phyloP scores from a whole-genome alignment of 192 early-diverging fungal genomes.

The Coemansia sp. region DNA sequence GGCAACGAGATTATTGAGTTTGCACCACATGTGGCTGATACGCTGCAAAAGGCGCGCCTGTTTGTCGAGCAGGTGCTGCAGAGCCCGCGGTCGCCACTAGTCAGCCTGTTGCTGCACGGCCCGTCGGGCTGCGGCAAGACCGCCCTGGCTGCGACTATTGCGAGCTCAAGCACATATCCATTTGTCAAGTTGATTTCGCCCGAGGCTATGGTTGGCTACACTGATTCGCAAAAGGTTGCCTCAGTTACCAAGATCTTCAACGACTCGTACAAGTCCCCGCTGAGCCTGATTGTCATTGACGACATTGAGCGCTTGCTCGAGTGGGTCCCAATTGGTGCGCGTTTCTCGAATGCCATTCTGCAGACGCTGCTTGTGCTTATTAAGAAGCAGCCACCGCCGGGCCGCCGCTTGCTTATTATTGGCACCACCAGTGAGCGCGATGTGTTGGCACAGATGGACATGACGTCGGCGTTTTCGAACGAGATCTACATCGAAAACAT shows the following conservation, averaged over 20 bases:
- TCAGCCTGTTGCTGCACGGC: slow-evolving; percentile 87
- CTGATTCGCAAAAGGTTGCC: slow-evolving; percentile 78
- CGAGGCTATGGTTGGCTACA: slow-evolving; percentile 91
- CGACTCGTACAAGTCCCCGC: slow-evolving; percentile 94
- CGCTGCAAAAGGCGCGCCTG: slow-evolving; percentile 59
- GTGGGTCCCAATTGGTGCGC: slow-evolving; percentile 92
- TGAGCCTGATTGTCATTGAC: slow-evolving; percentile 93
- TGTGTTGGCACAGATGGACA: slow-evolving; percentile 84
- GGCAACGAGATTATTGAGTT: slow-evolving; percentile 87
- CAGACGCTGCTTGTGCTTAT: slow-evolving; percentile 92
- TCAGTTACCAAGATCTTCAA: slow-evolving; percentile 93
- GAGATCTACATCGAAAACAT: slow-evolving; percentile 82
- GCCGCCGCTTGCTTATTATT: slow-evolving; percentile 82
- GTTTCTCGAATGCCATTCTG: slow-evolving; percentile 90
- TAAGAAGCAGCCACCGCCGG: slow-evolving; percentile 87
- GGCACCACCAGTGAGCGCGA: slow-evolving; percentile 81
- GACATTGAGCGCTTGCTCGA: slow-evolving; percentile 92
- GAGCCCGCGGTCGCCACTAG: slow-evolving; percentile 81
- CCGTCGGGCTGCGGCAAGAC: slow-evolving; percentile 90
- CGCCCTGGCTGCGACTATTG: slow-evolving; percentile 93
- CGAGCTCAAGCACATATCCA: slow-evolving; percentile 85
- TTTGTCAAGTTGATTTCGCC: slow-evolving; percentile 98
- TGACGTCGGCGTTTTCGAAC: slow-evolving; percentile 81
- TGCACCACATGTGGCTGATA: slow-evolving; percentile 59
- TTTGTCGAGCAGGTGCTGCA: slow-evolving; percentile 76